phyloP scores from a whole-genome alignment of 2,329 filamentous ascomycete genomes.

The Aspergillus terreus region DNA sequence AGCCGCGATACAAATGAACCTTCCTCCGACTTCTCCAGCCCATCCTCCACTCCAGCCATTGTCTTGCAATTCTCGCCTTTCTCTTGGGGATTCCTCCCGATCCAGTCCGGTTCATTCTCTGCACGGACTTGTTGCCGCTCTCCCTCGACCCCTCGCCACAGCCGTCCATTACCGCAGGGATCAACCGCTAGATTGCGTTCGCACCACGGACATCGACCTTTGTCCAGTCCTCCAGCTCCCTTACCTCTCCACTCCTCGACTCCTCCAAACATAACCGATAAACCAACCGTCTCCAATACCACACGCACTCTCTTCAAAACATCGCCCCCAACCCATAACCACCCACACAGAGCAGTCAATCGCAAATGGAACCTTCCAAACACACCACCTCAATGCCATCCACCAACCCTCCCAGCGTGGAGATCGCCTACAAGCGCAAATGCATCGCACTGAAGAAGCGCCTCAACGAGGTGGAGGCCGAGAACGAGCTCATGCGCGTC shows the following conservation, averaged over 20 bases:
- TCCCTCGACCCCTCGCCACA: background rate
- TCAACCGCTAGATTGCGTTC: background rate
- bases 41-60: background rate
- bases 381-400: slow-evolving; percentile 25
- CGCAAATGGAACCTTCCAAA: slow-evolving; percentile 26
- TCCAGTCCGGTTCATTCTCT: background rate
- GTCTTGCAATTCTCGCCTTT: background rate
- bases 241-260: background rate
- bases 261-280: background rate
- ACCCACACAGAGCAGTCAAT: slow-evolving; percentile 1
- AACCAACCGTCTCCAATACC: too few relatives aligned
- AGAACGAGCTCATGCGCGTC: slow-evolving; percentile 78
- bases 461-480: slow-evolving; percentile 84
- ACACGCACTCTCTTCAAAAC: background rate
- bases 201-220: background rate
- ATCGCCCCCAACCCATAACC: background rate
- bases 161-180: too few relatives aligned
- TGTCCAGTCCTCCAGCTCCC: background rate
- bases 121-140: background rate
- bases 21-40: background rate
- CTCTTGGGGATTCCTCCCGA: background rate
- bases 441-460: slow-evolving; percentile 92
- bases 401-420: slow-evolving; percentile 76
- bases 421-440: slow-evolving; percentile 93
- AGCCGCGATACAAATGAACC: slow-evolving; percentile 4